Evolutionary conservation across 768 basidiomycete genomes (phyloP).

Genomic region (Phaffia tasmanica): DNA sequence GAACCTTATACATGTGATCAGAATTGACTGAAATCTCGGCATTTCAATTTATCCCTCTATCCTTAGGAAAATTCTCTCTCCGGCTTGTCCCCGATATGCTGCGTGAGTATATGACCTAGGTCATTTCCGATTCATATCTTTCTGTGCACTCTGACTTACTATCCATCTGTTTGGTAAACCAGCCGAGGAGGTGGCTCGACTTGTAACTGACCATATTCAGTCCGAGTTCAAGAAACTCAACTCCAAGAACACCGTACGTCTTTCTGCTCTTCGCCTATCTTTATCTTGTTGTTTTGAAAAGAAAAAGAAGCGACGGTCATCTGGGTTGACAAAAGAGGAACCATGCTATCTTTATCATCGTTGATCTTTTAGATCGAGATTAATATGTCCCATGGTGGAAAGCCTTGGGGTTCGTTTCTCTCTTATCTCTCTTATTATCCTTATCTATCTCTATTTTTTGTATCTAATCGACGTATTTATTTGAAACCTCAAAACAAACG

Average conservation of each 20-base stretch:
- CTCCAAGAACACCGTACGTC: constrained; percentile 56
- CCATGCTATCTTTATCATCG: neutral
- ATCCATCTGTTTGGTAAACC: constrained; percentile 29
- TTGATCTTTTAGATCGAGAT: constrained; percentile 42
- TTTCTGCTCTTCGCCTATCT: neutral
- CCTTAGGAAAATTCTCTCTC: constrained; percentile 86
- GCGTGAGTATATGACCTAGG: neutral
- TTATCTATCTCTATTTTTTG: constrained; percentile 6
- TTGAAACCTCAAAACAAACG: neutral
- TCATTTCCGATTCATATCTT: neutral
- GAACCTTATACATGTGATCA: too few species aligned
- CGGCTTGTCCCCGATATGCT: constrained; percentile 79
- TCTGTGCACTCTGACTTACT: neutral
- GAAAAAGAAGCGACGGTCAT: too few species aligned
- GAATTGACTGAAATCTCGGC: too few species aligned
- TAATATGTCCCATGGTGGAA: constrained; percentile 67
- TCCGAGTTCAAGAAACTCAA: constrained; percentile 73
- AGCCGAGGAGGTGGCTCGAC: constrained; percentile 57
- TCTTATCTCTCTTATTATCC: constrained; percentile 9
- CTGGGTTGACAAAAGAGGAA: constrained; percentile 8
- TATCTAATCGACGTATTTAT: constrained; percentile 33
- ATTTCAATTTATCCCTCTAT: too few species aligned
- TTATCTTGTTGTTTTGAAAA: neutral
- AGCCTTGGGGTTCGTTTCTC: constrained; percentile 60
- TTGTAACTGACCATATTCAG: constrained; percentile 59